Evolutionary conservation across 495 filamentous ascomycete genomes (phyloP), one percentile per base, ranked within the genome.

Genomic region (Evernia prunastri): DNA sequence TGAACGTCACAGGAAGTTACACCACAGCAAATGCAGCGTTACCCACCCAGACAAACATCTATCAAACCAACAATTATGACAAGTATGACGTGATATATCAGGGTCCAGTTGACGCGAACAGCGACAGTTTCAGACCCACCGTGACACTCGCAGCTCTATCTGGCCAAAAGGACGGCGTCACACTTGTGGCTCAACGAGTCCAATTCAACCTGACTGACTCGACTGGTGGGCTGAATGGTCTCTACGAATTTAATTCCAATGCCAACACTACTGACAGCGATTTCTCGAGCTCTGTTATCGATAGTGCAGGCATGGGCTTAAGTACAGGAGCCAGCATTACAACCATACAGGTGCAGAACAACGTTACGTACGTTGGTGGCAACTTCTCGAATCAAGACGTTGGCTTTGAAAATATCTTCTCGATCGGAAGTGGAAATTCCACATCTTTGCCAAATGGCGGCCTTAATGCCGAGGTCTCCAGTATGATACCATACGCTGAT

Each of bases 61-160:
- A 80, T 71, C 95, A 99, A 76, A 96, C 91, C 23, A 97, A 97
- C 74, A 76, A 91, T 67, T 90, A 86, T 71, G 91, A 96, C 76
- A 99, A 97, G 75, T 96, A 94, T 67, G 95, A 97, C 70, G 84
- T 87, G 61, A 84, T 97, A 63, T 96, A 92, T 72, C 86, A 84
- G 63, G 95, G 92, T 11, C 83, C 82, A 64, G 85, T 99, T 61
- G 91, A 97, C 70, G 86, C 85, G 36, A 86, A 80, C 66, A 87
- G 85, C 39, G 79, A 79, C 67, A 81, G 80, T 27, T 97, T 97
- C 76, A 84, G 87, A 27, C 91, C 94, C 33, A 82, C 81, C 23
- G 85, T 99, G 58, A 96, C 90, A 3, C 77, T 99, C 59, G 79
- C 85, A 3, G 89, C 93, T 15, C 72, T 81, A 25, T 66, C 81